Percentiles rank a stretch among this genome's conserved stretches.
Conservation (phyloP, 352 stramenopile species). For the Phytophthora crassamura region DNA sequence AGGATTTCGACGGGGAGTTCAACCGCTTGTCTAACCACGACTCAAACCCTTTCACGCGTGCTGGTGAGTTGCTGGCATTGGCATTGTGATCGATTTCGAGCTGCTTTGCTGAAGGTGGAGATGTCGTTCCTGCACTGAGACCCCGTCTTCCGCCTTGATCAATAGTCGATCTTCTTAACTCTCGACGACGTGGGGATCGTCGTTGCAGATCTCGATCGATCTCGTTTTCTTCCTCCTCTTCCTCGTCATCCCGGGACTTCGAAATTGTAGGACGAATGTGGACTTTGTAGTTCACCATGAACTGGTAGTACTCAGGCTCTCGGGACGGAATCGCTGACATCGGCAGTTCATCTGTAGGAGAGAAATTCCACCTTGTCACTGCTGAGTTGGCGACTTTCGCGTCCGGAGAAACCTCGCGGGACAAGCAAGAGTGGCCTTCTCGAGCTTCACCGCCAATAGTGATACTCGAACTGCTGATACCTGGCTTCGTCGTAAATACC, state of each 20-base stretch:
- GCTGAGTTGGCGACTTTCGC: background rate
- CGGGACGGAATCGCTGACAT: slow-evolving; percentile 53
- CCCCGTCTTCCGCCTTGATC: background rate
- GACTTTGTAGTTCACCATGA: slow-evolving; percentile 71
- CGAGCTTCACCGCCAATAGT: background rate
- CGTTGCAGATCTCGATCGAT: slow-evolving; percentile 21
- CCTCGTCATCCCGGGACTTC: slow-evolving; percentile 5
- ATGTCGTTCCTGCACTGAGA: background rate
- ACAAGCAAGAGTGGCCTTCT: background rate
- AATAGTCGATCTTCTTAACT: slow-evolving; percentile 11
- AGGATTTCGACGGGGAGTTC: slow-evolving; percentile 11
- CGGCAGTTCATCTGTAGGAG: slow-evolving; percentile 34
- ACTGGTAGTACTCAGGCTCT: slow-evolving; percentile 53
- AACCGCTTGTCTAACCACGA: slow-evolving; percentile 47
- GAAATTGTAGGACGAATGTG: slow-evolving; percentile 27
- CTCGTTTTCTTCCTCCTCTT: slow-evolving; percentile 7
- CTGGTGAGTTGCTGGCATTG: slow-evolving; percentile 8
- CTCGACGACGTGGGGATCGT: slow-evolving; percentile 13
- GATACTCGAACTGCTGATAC: slow-evolving; percentile 21
- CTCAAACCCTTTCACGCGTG: slow-evolving; percentile 46
- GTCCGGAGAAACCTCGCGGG: slow-evolving; percentile 6
- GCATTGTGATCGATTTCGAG: background rate
- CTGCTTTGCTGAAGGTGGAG: background rate
- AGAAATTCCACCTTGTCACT: slow-evolving; percentile 50
- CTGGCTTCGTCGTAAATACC: slow-evolving; percentile 53